A percentile compares a stretch with the other conserved stretches of the same genome.
Conservation (phyloP, 1,284 basidiomycete species). For the Cryptococcus floricola region DNA sequence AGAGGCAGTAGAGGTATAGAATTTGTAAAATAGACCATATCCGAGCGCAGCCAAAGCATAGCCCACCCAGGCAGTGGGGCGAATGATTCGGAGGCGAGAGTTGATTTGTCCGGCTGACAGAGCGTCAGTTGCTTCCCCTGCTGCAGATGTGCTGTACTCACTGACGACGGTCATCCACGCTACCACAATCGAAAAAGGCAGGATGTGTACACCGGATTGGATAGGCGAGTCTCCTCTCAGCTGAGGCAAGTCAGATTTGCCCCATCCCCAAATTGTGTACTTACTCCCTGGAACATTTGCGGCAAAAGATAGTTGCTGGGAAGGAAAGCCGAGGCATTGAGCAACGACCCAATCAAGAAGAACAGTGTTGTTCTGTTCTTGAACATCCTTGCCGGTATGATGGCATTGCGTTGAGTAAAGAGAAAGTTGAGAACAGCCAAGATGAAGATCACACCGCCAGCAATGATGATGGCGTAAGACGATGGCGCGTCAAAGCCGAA, state of each 20-base stretch:
- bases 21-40: constrained; percentile 31
- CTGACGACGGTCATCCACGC: constrained; percentile 31
- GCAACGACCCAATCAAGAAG: constrained; percentile 33
- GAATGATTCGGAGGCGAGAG: constrained; percentile 34
- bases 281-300: constrained; percentile 36
- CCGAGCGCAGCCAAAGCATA: constrained; percentile 31
- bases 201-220: constrained; percentile 28
- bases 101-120: constrained; percentile 36
- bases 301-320: constrained; percentile 32
- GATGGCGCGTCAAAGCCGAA: constrained; percentile 48
- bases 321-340: constrained; percentile 36
- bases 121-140: background rate
- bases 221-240: constrained; percentile 28
- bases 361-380: constrained; percentile 39
- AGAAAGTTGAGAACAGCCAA: constrained; percentile 62
- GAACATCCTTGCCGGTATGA: constrained; percentile 55
- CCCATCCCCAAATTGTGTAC: background rate
- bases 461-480: constrained; percentile 68
- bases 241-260: background rate
- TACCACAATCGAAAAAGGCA: constrained; percentile 32
- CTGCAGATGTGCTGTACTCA: background rate
- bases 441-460: constrained; percentile 63
- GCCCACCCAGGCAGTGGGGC: constrained; percentile 40
- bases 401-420: constrained; percentile 68
- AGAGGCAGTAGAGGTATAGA: constrained; percentile 20